These are phyloP conservation scores for Periconia sp. DNA, from an alignment of 2,329 filamentous ascomycete species.

Conservation along the genomic window DNA sequence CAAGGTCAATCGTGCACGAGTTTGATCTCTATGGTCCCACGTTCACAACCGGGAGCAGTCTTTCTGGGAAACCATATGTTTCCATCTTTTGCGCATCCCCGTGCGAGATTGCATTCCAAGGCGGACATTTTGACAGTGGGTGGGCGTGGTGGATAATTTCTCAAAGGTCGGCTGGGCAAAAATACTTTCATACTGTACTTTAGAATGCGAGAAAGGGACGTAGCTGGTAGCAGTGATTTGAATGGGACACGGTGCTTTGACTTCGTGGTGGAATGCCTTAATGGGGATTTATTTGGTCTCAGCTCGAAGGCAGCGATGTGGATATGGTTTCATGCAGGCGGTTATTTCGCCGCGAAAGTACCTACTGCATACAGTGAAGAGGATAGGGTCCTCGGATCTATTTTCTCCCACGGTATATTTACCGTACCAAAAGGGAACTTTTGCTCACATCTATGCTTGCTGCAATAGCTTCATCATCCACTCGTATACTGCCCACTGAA, in stretches of 20 bases:
- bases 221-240: constrained; percentile 3
- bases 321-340: too few relatives aligned
- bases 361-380: too few relatives aligned
- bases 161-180: constrained; percentile 24
- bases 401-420: too few relatives aligned
- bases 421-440: too few relatives aligned
- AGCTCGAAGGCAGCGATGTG: too few relatives aligned
- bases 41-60: constrained; percentile 13
- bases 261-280: constrained; percentile 2
- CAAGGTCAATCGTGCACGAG: constrained; percentile 1
- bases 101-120: constrained; percentile 21
- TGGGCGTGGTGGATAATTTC: constrained; percentile 15
- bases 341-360: too few relatives aligned
- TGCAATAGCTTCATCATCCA: constrained; percentile 70
- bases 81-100: constrained; percentile 21
- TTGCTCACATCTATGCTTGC: constrained; percentile 6
- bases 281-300: background rate
- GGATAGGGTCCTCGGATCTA: too few relatives aligned
- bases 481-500: constrained; percentile 92
- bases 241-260: constrained; percentile 2
- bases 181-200: constrained; percentile 42
- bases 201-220: constrained; percentile 33
- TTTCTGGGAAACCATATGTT: constrained; percentile 21
- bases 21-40: constrained; percentile 9
- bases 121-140: constrained; percentile 18